These are phyloP conservation scores for Pythium sukuiense DNA, from an alignment of 352 stramenopile genomes.

Conservation along the genomic window DNA sequence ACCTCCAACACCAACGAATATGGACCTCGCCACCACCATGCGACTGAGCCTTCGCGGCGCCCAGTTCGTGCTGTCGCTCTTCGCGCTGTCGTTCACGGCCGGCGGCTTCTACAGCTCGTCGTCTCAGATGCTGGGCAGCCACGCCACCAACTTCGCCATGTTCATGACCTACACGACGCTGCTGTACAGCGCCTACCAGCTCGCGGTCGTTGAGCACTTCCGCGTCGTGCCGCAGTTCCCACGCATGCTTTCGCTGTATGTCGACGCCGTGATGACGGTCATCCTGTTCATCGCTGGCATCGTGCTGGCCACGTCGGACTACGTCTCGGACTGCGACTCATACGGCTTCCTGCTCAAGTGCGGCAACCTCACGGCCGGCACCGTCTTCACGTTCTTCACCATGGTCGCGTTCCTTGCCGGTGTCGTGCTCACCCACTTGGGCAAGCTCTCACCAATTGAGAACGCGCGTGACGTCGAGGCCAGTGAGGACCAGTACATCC, in stretches of 20 bases:
- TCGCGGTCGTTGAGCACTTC: slow-evolving; percentile 54
- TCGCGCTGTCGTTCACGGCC: slow-evolving; percentile 49
- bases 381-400: slow-evolving; percentile 55
- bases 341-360: slow-evolving; percentile 37
- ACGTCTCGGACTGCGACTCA: slow-evolving; percentile 42
- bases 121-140: slow-evolving; percentile 19
- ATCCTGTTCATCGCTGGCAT: slow-evolving; percentile 57
- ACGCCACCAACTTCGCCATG: slow-evolving; percentile 49
- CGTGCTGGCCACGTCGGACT: slow-evolving; percentile 47
- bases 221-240: slow-evolving; percentile 32
- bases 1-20: background rate
- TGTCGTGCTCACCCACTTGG: background rate
- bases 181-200: slow-evolving; percentile 54
- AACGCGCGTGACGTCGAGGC: background rate
- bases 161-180: slow-evolving; percentile 64
- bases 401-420: slow-evolving; percentile 23
- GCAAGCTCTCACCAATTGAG: background rate
- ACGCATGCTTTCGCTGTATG: slow-evolving; percentile 29
- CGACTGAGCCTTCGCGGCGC: slow-evolving; percentile 30
- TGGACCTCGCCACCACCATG: slow-evolving; percentile 1
- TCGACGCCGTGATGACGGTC: slow-evolving; percentile 39
- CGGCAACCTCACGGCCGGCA: slow-evolving; percentile 47
- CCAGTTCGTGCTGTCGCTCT: slow-evolving; percentile 60
- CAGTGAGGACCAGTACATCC: slow-evolving; percentile 16
- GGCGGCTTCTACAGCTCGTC: slow-evolving; percentile 31